phyloP scores from a whole-genome alignment of 352 stramenopile genomes.

The Pythium myriotylum region DNA sequence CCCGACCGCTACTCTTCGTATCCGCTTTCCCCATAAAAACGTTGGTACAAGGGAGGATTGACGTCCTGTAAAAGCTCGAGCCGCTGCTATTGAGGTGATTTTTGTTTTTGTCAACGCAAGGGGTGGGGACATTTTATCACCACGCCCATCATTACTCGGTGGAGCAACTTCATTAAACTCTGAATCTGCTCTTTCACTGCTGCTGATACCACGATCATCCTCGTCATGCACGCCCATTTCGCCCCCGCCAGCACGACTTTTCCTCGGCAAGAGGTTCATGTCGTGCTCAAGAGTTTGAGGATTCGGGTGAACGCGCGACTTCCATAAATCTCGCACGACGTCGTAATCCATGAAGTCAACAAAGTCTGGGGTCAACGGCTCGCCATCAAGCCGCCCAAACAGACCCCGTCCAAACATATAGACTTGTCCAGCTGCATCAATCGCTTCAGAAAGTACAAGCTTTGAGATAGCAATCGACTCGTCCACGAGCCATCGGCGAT shows the following conservation, averaged over 20 bases:
- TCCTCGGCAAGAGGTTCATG: conserved; percentile 12
- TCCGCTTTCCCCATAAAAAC: conserved; percentile 75
- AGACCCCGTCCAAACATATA: conserved; percentile 78
- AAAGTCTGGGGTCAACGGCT: conserved; percentile 58
- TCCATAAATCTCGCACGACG: conserved; percentile 55
- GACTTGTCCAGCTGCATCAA: conserved; percentile 77
- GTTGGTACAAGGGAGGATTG: conserved; percentile 67
- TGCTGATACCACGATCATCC: not conserved
- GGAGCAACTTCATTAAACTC: not conserved
- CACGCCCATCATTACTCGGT: not conserved
- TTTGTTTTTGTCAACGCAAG: conserved; percentile 26
- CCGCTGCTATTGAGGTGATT: conserved; percentile 43
- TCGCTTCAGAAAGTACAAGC: conserved; percentile 48
- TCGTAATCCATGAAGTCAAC: conserved; percentile 80
- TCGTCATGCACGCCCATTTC: not conserved
- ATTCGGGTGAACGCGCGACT: conserved; percentile 48
- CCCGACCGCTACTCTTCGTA: conserved; percentile 56
- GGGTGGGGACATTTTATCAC: not conserved
- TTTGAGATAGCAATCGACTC: conserved; percentile 50
- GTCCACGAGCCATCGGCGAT: conserved; percentile 50
- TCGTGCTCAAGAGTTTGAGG: conserved; percentile 13
- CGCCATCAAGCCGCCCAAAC: conserved; percentile 64
- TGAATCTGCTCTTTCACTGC: conserved; percentile 3
- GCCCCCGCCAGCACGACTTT: not conserved
- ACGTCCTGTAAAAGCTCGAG: conserved; percentile 46